phyloP scores from a whole-genome alignment of 805 yeast species.

The Wickerhamomyces rabaulensis region DNA sequence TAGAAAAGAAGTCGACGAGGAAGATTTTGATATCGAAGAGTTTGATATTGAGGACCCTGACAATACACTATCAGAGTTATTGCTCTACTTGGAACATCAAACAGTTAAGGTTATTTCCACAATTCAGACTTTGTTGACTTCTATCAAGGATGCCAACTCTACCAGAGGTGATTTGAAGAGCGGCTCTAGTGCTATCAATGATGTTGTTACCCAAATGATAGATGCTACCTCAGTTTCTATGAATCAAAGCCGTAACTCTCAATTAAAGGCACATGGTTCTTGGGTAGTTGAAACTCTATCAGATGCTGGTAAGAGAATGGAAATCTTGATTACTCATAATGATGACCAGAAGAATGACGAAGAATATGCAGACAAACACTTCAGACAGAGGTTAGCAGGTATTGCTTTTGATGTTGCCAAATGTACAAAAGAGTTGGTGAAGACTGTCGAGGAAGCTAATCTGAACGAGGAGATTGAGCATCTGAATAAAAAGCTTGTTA shows the following conservation, averaged over 20 bases:
- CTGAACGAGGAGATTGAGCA: conserved; percentile 80
- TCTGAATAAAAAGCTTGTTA: conserved; percentile 53
- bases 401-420: conserved; percentile 95
- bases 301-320: conserved; percentile 84
- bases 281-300: conserved; percentile 86
- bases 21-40: conserved; percentile 61
- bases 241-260: conserved; percentile 82
- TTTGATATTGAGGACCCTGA: conserved; percentile 86
- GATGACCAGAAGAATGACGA: conserved; percentile 30
- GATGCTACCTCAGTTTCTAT: conserved; percentile 83
- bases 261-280: conserved; percentile 82
- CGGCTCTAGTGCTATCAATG: conserved; percentile 71
- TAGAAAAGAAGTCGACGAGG: conserved; percentile 8
- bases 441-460: conserved; percentile 93
- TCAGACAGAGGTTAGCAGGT: conserved; percentile 92
- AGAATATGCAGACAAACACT: conserved; percentile 79
- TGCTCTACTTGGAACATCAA: conserved; percentile 86
- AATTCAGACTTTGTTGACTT: conserved; percentile 72
- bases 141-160: conserved; percentile 72
- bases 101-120: conserved; percentile 88
- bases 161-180: conserved; percentile 68
- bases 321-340: conserved; percentile 40
- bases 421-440: conserved; percentile 91
- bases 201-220: conserved; percentile 80
- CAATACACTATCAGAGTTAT: conserved; percentile 77